Evolutionary conservation across 2,329 filamentous ascomycete species (phyloP).

Genomic region (Dothideomycetidae sp.): DNA sequence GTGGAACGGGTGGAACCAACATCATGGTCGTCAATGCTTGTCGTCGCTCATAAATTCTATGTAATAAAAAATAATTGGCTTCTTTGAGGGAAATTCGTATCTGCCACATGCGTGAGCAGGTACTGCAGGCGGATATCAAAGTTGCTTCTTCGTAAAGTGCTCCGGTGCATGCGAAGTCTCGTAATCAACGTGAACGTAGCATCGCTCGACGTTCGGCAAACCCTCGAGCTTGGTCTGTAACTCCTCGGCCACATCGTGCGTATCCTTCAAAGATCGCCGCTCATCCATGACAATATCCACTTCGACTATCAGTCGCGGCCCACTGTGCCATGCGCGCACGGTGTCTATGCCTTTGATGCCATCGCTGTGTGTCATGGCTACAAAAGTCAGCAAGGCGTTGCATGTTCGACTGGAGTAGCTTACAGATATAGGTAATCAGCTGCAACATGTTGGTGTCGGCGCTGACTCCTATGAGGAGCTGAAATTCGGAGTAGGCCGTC

Average conservation of each 20-base stretch:
- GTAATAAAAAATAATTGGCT: no score
- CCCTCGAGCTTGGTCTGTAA: conserved; percentile 90
- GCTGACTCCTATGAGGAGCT: conserved; percentile 78
- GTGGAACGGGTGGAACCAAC: no score
- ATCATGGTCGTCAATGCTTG: no score
- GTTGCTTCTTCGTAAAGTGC: conserved; percentile 54
- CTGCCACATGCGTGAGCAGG: no score
- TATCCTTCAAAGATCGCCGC: conserved; percentile 54
- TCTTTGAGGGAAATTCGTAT: no score
- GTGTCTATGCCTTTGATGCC: conserved; percentile 80
- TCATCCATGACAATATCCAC: conserved; percentile 92
- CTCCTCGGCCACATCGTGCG: conserved; percentile 87
- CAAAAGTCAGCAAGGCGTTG: no score
- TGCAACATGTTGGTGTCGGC: conserved; percentile 77
- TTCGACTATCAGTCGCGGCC: conserved; percentile 79
- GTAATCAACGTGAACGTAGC: conserved; percentile 95
- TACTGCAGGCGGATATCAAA: no score
- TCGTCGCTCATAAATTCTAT: no score
- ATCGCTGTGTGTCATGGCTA: conserved; percentile 69
- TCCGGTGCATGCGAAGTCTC: conserved; percentile 93
- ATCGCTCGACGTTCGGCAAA: conserved; percentile 78
- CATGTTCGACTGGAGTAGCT: no score
- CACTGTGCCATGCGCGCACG: conserved; percentile 83
- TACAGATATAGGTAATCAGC: conserved; percentile 86
- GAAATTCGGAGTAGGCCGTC: conserved; percentile 79